phyloP scores from a whole-genome alignment of 768 basidiomycete genomes.

The Boletellus ananiceps region DNA sequence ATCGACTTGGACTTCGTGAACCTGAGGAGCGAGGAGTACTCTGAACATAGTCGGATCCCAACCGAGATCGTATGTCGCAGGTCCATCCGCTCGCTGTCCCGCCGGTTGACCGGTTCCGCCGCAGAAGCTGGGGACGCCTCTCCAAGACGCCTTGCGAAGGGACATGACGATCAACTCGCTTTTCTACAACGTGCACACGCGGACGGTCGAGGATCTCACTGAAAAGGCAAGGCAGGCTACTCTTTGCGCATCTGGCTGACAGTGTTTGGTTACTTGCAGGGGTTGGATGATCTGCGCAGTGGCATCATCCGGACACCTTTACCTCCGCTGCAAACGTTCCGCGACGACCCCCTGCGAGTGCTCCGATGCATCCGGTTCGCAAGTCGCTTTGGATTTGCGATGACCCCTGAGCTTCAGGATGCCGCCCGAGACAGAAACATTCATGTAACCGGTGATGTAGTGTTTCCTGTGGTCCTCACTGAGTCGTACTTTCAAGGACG shows the following conservation, averaged over 20 bases:
- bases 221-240: conserved; percentile 47
- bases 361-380: conserved; percentile 89
- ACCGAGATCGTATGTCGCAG: conserved; percentile 64
- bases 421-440: conserved; percentile 60
- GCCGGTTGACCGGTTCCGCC: neutral
- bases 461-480: neutral
- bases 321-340: conserved; percentile 80
- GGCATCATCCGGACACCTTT: conserved; percentile 87
- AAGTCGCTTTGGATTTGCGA: conserved; percentile 78
- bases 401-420: conserved; percentile 62
- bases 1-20: conserved; percentile 93
- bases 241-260: conserved; percentile 5
- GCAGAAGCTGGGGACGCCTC: conserved; percentile 87
- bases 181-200: conserved; percentile 92
- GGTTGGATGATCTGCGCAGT: conserved; percentile 74
- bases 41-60: conserved; percentile 83
- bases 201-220: conserved; percentile 82
- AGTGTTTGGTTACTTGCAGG: conserved; percentile 40
- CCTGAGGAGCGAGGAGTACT: conserved; percentile 88
- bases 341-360: conserved; percentile 93
- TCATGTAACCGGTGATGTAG: conserved; percentile 41
- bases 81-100: neutral
- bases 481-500: conserved; percentile 39
- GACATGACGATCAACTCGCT: conserved; percentile 95
- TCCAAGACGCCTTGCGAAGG: conserved; percentile 84